Evolutionary conservation across 1,284 basidiomycete species (phyloP).

Genomic region (Mycosarcoma maydis): DNA sequence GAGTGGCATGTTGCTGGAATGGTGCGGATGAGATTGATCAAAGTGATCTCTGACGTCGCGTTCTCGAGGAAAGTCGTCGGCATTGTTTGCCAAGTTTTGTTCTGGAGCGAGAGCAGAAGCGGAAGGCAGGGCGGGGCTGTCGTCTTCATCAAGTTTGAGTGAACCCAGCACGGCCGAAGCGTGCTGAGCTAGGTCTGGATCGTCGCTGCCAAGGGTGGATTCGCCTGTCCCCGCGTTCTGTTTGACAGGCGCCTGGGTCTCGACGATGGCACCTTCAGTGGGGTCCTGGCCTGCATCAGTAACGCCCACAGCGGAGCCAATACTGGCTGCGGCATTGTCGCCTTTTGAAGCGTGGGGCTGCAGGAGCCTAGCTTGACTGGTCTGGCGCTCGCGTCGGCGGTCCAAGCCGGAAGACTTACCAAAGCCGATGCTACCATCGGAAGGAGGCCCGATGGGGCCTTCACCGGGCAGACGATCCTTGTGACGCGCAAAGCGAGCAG

Average conservation of each 20-base stretch:
- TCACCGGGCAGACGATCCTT: conserved; percentile 57
- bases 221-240: conserved; percentile 7
- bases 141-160: conserved; percentile 53
- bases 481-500: conserved; percentile 44
- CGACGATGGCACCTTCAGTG: conserved; percentile 3
- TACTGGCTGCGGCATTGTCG: conserved; percentile 3
- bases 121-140: conserved; percentile 23
- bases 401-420: conserved; percentile 52
- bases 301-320: not conserved
- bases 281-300: not conserved
- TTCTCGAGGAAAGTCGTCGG: conserved; percentile 23
- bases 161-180: conserved; percentile 50
- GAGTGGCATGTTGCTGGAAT: conserved; percentile 4
- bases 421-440: conserved; percentile 60
- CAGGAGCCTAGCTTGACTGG: conserved; percentile 15
- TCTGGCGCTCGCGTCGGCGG: conserved; percentile 42
- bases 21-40: conserved; percentile 24
- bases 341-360: conserved; percentile 5
- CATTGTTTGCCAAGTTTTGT: not conserved
- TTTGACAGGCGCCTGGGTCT: not conserved
- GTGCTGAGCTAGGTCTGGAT: conserved; percentile 48
- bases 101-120: conserved; percentile 18
- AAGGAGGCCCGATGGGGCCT: conserved; percentile 58
- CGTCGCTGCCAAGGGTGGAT: conserved; percentile 22
- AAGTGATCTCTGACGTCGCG: conserved; percentile 8